These are phyloP conservation scores for Lactifluus piperatus DNA, from an alignment of 768 basidiomycete genomes.

Conservation along the genomic window DNA sequence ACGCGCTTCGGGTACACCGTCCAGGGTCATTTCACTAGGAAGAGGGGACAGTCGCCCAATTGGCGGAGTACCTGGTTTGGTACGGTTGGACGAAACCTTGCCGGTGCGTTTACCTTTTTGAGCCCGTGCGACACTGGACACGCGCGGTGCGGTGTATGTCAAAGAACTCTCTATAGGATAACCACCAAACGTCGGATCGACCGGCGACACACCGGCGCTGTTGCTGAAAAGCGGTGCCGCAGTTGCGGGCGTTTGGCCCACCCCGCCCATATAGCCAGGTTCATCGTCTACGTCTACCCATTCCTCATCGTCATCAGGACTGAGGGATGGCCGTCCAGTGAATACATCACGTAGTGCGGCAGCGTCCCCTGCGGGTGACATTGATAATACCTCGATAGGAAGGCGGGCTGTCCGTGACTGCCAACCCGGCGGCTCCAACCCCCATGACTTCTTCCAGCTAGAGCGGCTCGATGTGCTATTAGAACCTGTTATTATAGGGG, in stretches of 20 bases:
- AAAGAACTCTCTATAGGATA: slow-evolving; percentile 8
- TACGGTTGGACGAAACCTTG: slow-evolving; percentile 25
- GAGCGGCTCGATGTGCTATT: slow-evolving; percentile 47
- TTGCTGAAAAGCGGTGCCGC: slow-evolving; percentile 1
- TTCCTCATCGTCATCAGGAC: slow-evolving; percentile 68
- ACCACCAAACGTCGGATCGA: slow-evolving; percentile 6
- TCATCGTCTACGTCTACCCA: slow-evolving; percentile 90
- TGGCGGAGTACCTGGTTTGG: slow-evolving; percentile 50
- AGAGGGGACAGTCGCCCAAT: slow-evolving; percentile 53
- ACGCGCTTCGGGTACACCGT: slow-evolving; percentile 39
- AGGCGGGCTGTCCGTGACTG: slow-evolving; percentile 52
- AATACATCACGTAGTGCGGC: slow-evolving; percentile 68
- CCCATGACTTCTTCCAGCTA: slow-evolving; percentile 89
- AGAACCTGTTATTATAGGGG: slow-evolving; percentile 36
- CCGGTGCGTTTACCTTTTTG: slow-evolving; percentile 11
- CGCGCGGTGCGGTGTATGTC: slow-evolving; percentile 22
- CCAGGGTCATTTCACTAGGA: slow-evolving; percentile 42
- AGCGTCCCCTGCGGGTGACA: slow-evolving; percentile 38
- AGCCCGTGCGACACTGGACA: slow-evolving; percentile 9
- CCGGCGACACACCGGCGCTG: slow-evolving; percentile 12
- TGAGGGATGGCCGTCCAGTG: slow-evolving; percentile 53
- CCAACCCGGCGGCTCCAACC: slow-evolving; percentile 81
- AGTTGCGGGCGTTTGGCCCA: slow-evolving; percentile 45
- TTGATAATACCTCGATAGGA: slow-evolving; percentile 70
- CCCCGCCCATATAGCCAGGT: slow-evolving; percentile 63